Base-by-base conservation (phyloP, 805 yeast species). In the Lachancea cidri region DNA sequence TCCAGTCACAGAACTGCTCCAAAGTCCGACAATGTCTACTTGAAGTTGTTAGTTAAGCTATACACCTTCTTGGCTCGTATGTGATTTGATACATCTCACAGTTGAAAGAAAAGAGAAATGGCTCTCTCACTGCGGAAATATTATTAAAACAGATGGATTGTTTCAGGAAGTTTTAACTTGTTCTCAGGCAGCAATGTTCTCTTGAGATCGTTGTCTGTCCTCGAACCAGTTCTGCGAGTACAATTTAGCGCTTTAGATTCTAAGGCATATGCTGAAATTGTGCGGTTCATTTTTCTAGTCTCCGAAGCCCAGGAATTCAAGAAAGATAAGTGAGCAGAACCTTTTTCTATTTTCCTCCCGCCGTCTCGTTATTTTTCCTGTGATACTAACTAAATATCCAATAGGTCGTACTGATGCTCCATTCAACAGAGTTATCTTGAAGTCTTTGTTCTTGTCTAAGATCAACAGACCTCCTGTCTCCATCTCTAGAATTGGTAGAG, bases 401-500 rank as follows among this genome's bases (percentile, higher is more conserved):
- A 44, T 59, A 76, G 95, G 96, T 79, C 96, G 98, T 79, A 91
- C 98, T 66, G 97, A 89, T 72, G 87, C 95, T 74, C 82, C 89
- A 69, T 93, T 93, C 94, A 93, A 93, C 96, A 87, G 86, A 82
- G 87, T 89, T 64, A 73, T 93, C 76, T 84, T 93, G 72, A 87
- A 75, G 73, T 77, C 91, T 68, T 83, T 93, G 73, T 93, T 87
- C 87, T 79, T 93, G 67, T 91, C 98, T 59, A 93, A 93, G 91
- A 76, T 82, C 73, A 93, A 93, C 97, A 87, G 96, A 79, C 99
- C 98, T 67, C 98, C 99, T 54, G 98, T 93, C 54, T 91, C 98
- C 62, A 81, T 87, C 59, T 81, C 96, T 58, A 87, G 95, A 77
- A 78, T 93, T 60, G 71, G 84, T 66, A 81, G 83, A 71, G 89